Percentiles rank a stretch among this genome's conserved stretches.
Evolutionary conservation across 176 grass and related monocot genomes (phyloP).

Genomic region (Zoysia pacifica): DNA sequence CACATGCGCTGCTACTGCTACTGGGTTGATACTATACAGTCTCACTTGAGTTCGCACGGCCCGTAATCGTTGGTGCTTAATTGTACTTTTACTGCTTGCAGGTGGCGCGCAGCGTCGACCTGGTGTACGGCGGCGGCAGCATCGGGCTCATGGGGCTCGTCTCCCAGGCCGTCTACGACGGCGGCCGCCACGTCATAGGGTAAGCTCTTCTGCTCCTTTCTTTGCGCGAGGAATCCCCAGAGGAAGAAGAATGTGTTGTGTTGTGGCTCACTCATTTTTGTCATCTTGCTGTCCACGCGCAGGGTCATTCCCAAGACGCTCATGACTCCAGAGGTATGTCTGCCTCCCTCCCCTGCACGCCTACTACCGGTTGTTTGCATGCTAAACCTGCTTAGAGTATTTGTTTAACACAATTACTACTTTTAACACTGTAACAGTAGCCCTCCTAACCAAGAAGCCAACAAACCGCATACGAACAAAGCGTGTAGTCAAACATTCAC

Average conservation of each 20-base stretch:
- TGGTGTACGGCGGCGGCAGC: slow-evolving; percentile 98
- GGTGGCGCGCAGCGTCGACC: slow-evolving; percentile 86
- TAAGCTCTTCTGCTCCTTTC: neutral
- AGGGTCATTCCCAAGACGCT: slow-evolving; percentile 99
- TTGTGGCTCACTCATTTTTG: slow-evolving; percentile 48
- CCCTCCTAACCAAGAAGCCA: too few species aligned
- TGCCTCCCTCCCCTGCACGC: neutral
- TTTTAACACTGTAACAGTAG: neutral
- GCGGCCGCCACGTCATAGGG: slow-evolving; percentile 95
- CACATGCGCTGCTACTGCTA: too few species aligned
- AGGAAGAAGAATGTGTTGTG: slow-evolving; percentile 35
- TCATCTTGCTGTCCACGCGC: slow-evolving; percentile 56
- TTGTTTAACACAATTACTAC: neutral
- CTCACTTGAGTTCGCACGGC: neutral
- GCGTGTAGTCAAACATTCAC: neutral
- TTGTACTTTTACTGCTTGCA: slow-evolving; percentile 4
- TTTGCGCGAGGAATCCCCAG: slow-evolving; percentile 27
- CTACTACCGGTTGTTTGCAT: neutral
- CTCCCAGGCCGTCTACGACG: slow-evolving; percentile 89
- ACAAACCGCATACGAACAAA: neutral
- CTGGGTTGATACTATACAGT: too few species aligned
- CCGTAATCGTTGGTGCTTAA: neutral
- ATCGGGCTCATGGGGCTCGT: slow-evolving; percentile 97
- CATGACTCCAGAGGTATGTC: slow-evolving; percentile 93
- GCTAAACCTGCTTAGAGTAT: neutral